phyloP scores from a whole-genome alignment of 176 grass and related monocot species.

The Ensete ventricosum region DNA sequence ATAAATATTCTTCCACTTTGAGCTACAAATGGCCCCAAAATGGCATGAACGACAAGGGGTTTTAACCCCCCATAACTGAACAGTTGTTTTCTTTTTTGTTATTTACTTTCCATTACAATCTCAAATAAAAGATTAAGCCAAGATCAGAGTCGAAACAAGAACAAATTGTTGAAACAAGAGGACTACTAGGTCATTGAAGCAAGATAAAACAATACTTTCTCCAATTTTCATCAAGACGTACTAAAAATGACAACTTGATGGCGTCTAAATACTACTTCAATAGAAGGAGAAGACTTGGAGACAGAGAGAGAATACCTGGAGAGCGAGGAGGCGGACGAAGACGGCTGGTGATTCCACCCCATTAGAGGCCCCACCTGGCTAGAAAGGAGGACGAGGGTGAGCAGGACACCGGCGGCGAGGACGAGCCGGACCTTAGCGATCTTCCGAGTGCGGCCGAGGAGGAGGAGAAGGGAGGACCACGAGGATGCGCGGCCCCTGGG shows the following conservation, averaged over 20 bases:
- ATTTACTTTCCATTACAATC: background rate
- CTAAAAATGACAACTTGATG: no score
- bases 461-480: background rate
- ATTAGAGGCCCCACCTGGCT: background rate
- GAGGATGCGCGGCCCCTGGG: background rate
- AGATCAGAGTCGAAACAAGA: background rate
- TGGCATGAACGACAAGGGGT: background rate
- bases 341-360: background rate
- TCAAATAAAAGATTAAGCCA: background rate
- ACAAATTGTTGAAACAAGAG: background rate
- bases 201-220: background rate
- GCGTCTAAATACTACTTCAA: no score
- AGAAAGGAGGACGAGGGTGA: background rate
- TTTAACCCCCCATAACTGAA: background rate
- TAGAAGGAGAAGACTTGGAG: no score
- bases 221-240: no score
- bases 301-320: background rate
- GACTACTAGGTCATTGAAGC: background rate
- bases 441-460: background rate
- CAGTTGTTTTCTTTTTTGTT: background rate
- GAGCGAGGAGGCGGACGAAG: background rate
- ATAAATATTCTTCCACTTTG: background rate
- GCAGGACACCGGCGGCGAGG: background rate
- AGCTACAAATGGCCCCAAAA: background rate
- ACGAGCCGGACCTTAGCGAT: background rate